A percentile compares a stretch with the other conserved stretches of the same genome.
These are phyloP conservation scores for Pisolithus thermaeus DNA, from an alignment of 1,284 basidiomycete species.

Conservation along the genomic window DNA sequence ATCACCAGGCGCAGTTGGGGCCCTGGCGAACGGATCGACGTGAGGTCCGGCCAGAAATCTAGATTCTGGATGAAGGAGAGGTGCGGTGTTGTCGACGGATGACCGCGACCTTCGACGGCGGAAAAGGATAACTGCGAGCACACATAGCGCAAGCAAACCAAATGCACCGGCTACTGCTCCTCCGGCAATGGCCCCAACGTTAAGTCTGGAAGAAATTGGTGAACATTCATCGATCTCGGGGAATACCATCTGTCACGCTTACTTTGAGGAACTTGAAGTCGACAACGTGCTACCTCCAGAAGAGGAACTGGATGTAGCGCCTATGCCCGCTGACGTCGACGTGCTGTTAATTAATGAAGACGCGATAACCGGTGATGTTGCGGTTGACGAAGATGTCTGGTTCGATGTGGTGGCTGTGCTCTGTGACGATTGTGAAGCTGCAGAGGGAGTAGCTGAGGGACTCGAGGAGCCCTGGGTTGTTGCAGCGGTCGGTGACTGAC, in stretches of 20 bases:
- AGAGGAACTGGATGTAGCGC: conserved; percentile 8
- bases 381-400: background rate
- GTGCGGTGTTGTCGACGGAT: background rate
- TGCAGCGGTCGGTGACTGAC: conserved; percentile 4
- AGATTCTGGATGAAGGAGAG: conserved; percentile 3
- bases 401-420: background rate
- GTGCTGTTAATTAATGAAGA: conserved; percentile 7
- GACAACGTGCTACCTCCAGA: conserved; percentile 1
- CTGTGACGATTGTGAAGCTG: background rate
- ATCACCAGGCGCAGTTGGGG: background rate
- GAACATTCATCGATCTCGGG: background rate
- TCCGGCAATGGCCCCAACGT: conserved; percentile 12
- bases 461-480: background rate
- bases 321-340: conserved; percentile 1
- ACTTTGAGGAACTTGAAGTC: conserved; percentile 10
- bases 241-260: background rate
- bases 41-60: background rate
- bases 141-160: conserved; percentile 13
- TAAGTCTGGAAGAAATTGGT: conserved; percentile 4
- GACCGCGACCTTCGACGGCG: conserved; percentile 4
- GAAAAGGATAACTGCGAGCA: conserved; percentile 8
- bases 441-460: background rate
- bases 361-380: background rate
- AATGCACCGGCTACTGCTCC: conserved; percentile 13
- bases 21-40: background rate